Evolutionary conservation across 805 yeast genomes (phyloP).

Genomic region (Lachancea waltii): DNA sequence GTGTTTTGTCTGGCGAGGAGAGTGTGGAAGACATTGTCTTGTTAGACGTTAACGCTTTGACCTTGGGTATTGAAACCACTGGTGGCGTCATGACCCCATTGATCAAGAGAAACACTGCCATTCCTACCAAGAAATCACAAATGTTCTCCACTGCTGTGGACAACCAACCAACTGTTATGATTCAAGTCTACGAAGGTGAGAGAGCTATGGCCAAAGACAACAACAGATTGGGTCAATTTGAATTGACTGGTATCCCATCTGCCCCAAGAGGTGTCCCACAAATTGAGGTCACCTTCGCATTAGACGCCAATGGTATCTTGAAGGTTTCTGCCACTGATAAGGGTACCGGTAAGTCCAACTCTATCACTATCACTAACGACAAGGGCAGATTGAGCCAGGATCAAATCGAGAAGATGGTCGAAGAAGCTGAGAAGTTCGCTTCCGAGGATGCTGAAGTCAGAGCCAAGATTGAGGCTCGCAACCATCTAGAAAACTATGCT

Average conservation of each 20-base stretch:
- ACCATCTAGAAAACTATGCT: constrained; percentile 82
- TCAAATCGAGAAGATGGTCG: constrained; percentile 95
- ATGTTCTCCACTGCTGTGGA: constrained; percentile 94
- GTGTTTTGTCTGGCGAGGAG: constrained; percentile 92
- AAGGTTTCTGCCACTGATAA: constrained; percentile 92
- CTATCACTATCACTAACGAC: constrained; percentile 87
- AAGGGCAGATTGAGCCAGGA: constrained; percentile 91
- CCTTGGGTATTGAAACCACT: constrained; percentile 92
- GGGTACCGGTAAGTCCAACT: constrained; percentile 89
- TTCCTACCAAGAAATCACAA: constrained; percentile 93
- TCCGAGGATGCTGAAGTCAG: constrained; percentile 83
- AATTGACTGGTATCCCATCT: constrained; percentile 84
- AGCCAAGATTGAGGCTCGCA: constrained; percentile 82
- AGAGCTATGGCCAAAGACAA: constrained; percentile 92
- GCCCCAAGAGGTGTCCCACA: constrained; percentile 82
- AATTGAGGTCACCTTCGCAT: constrained; percentile 85
- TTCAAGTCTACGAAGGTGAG: constrained; percentile 95
- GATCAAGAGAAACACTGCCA: constrained; percentile 90
- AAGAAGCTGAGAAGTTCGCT: constrained; percentile 92
- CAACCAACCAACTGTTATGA: constrained; percentile 91
- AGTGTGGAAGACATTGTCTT: constrained; percentile 86
- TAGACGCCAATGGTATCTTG: constrained; percentile 96
- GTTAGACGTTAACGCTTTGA: constrained; percentile 89
- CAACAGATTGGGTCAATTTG: constrained; percentile 95
- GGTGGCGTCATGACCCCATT: constrained; percentile 97